These are phyloP conservation scores for Emmonsiellopsis sp. DNA, from an alignment of 2,329 filamentous ascomycete species.

Conservation along the genomic window DNA sequence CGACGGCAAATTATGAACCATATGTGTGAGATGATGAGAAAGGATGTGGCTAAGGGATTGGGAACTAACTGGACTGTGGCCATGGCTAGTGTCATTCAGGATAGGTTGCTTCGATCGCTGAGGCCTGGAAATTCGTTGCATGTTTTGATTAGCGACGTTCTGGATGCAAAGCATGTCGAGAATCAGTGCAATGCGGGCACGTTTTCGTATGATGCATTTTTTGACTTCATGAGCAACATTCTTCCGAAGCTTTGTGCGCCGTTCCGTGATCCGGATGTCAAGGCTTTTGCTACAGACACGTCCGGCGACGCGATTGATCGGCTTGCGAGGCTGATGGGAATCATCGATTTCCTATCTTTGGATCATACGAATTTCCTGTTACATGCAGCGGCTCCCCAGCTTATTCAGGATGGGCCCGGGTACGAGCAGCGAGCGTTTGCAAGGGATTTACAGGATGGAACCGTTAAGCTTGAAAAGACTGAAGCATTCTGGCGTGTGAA, in stretches of 20 bases:
- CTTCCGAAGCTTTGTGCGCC: slow-evolving; percentile 57
- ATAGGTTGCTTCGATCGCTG: slow-evolving; percentile 50
- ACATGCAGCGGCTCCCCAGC: slow-evolving; percentile 48
- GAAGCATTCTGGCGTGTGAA: slow-evolving; percentile 45
- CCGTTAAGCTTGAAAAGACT: slow-evolving; percentile 43
- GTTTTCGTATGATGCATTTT: slow-evolving; percentile 57
- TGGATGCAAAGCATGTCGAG: slow-evolving; percentile 50
- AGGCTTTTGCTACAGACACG: slow-evolving; percentile 43
- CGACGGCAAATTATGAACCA: slow-evolving; percentile 49
- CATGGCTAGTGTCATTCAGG: slow-evolving; percentile 57
- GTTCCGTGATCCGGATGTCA: slow-evolving; percentile 51
- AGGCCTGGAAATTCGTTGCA: slow-evolving; percentile 53
- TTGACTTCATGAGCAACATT: slow-evolving; percentile 52
- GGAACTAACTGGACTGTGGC: slow-evolving; percentile 52
- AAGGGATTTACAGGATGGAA: slow-evolving; percentile 43
- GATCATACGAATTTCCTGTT: slow-evolving; percentile 60
- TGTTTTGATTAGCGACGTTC: slow-evolving; percentile 49
- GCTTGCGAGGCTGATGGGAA: slow-evolving; percentile 51
- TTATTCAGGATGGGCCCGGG: slow-evolving; percentile 51
- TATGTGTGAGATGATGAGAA: slow-evolving; percentile 50
- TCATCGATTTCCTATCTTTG: slow-evolving; percentile 53
- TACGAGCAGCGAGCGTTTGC: slow-evolving; percentile 54
- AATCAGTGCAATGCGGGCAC: slow-evolving; percentile 49
- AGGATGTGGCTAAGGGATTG: slow-evolving; percentile 46
- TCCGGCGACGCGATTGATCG: slow-evolving; percentile 52